Base-by-base conservation (phyloP, 225 moss, liverwort and hornwort genomes). In the Antitrichia curtipendula region DNA sequence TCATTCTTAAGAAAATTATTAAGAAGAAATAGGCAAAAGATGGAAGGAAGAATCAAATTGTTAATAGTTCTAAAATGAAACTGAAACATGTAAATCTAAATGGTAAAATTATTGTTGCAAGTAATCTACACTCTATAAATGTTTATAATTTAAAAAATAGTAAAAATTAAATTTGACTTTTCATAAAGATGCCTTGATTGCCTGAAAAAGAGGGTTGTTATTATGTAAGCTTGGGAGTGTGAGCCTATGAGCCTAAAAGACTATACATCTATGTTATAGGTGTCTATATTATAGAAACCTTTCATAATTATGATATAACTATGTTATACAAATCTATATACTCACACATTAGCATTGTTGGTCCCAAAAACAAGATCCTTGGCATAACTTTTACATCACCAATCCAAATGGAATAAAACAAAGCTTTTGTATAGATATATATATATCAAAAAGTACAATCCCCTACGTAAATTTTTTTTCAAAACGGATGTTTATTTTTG, bases 381-480 rank as follows among this genome's bases (percentile, higher is more conserved):
- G 45, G 45, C 3, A 31, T 45, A 31, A 32, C 2, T 49, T 49
- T 49, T 2, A 74, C 12, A 74, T 74, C 3, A 32, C 0, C 20
- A 7, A 20, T 32, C 4, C 12, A 32, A 74, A 74, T 32, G 19
- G 5, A 74, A 49, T 74, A 20, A 49, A 49, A 49, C 4, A 74
- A 47, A 49, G 32, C 2, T 32, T 12, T 50, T 3, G 1, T 13
- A 1, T 32, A 20, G 3, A 50, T 1, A 29, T 18, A 73, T 4
- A 47, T 19, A 11, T 2, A n/a, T 0, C 0, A 19, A 6, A 29
- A 2, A 73, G 1, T 6, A 11, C 2, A 2, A 0, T 18, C 25
- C 3, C 17, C 0, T 31, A 3, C 1, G 0, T 47, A 40, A 16
- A 58, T 40, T 10, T n/a, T n/a, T n/a, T n/a, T n/a, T 29, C 2